Base-by-base conservation (phyloP, 106 monocot genomes). In the Dioscorea zingiberensis region DNA sequence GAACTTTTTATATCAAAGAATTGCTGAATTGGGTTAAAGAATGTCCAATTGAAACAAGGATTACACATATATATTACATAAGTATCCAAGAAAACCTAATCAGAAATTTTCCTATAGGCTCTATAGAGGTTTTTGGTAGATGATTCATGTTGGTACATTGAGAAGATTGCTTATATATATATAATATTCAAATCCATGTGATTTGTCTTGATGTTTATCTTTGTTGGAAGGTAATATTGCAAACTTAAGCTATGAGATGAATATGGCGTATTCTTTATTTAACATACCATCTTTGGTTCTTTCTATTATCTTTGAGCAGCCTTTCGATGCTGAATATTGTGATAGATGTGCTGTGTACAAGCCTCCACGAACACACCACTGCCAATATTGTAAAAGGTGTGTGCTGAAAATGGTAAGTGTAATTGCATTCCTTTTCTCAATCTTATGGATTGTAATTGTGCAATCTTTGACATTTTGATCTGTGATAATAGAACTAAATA, bases 321-420 rank as follows among this genome's bases (percentile, higher is more conserved):
- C 63, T 8, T 44, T 15, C 14, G 55, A 76, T 48, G 71, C 71
- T 60, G 83, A 71, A 64, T 79, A 77, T 58, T 97, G 95, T 69
- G 85, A 85, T 24, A 91, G 85, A 67, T 97, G 95, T 60, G 63
- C 55, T 25, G 47, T 30, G 58, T 83, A 85, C 45, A 91, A 97
- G 67, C 95, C 95, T 70, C 81, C 88, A 66, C 77, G 91, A 23
- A 22, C 88, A 48, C 95, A 91, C 66, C 95, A 91, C 63, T 97
- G 91, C 47, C 82, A 83, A n/a, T 71, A 81, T 32, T 91, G 91
- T 74, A 88, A 74, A 81, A 88, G 88, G 73, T 97, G 95, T 79
- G 79, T 91, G 28, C 69, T 97, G 38, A 97, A 88, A 85, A 97
- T 97, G 95, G 95, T 97, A 86, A 23, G 87, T 76, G 28, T 28